phyloP scores from a whole-genome alignment of 768 basidiomycete genomes.

The Tricholoma furcatifolium region DNA sequence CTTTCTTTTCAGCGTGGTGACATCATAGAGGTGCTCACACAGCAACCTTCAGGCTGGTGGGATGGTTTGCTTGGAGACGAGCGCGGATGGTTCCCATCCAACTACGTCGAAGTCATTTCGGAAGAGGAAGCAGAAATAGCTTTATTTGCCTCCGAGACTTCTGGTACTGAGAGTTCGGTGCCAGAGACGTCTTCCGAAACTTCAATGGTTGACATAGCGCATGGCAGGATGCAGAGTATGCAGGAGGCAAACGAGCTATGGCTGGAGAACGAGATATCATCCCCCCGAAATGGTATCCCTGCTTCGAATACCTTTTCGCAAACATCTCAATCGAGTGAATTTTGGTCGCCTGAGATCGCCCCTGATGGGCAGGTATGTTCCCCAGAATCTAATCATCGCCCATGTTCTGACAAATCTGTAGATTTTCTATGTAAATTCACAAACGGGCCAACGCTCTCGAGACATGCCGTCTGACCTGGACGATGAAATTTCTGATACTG shows the following conservation, averaged over 20 bases:
- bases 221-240: constrained; percentile 42
- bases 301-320: constrained; percentile 28
- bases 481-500: constrained; percentile 60
- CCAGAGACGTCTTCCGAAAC: constrained; percentile 23
- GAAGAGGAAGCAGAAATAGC: constrained; percentile 79
- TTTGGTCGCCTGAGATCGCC: constrained; percentile 89
- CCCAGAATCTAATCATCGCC: background rate
- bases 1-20: constrained; percentile 86
- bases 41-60: constrained; percentile 97
- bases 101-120: constrained; percentile 81
- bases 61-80: constrained; percentile 88
- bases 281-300: constrained; percentile 30
- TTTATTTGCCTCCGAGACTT: constrained; percentile 49
- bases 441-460: constrained; percentile 77
- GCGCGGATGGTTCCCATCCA: constrained; percentile 97
- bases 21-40: constrained; percentile 90
- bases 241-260: constrained; percentile 55
- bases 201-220: constrained; percentile 47
- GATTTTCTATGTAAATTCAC: constrained; percentile 96
- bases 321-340: constrained; percentile 60
- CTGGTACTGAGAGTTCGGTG: constrained; percentile 31
- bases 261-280: constrained; percentile 47
- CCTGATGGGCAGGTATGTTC: constrained; percentile 74
- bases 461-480: constrained; percentile 81
- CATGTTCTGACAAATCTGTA: constrained; percentile 27